Evolutionary conservation across 176 grass and related monocot species (phyloP), one percentile per base, ranked within the genome.

Genomic region (Musa itinerans): DNA sequence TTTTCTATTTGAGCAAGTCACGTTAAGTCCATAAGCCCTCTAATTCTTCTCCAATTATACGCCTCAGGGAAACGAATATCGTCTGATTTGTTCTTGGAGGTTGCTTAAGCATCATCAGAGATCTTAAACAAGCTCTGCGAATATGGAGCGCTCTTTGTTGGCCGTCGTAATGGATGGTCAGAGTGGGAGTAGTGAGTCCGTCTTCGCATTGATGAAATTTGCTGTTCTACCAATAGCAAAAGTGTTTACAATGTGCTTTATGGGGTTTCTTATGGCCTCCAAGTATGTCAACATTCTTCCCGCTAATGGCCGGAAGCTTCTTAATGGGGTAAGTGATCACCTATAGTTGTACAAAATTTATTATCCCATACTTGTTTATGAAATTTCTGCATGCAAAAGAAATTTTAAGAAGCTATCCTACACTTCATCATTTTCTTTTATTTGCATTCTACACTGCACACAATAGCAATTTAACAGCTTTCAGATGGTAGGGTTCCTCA

Each of bases 161-260:
- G 84, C 51, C 22, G 78, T 92, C 78, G 58, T 78, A 22, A 78
- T 48, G 10, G 86, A 80, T 63, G 76, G 76, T 12, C 96, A 95
- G 75, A 85, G 88, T 7, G 86, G 90, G 12, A 22, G 71, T 0
- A 76, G 68, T 12, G 86, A 89, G 25, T 94, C 96, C 69, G 65
- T 99, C 69, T 68, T 95, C 3, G 75, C 85, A 43, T 92, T 86
- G 61, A 74, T 95, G 49, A 92, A 89, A 80, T 99, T 95, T 3
- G 91, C 96, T 26, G 62, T 95, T 52, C 66, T 99, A 74, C 96
- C 96, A 63, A 95, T 99, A 68, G 96, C 96, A 24, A 99, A 99
- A 78, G 96, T 99, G 71, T 99, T 99, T 70, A 89, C 96, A 0
- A 92, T 99, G 84, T 99, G 96, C 80, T 99, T 99, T 81, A 92